Conservation (phyloP, 1,139 yeast genomes). For the Yamadazyma siamensis region DNA sequence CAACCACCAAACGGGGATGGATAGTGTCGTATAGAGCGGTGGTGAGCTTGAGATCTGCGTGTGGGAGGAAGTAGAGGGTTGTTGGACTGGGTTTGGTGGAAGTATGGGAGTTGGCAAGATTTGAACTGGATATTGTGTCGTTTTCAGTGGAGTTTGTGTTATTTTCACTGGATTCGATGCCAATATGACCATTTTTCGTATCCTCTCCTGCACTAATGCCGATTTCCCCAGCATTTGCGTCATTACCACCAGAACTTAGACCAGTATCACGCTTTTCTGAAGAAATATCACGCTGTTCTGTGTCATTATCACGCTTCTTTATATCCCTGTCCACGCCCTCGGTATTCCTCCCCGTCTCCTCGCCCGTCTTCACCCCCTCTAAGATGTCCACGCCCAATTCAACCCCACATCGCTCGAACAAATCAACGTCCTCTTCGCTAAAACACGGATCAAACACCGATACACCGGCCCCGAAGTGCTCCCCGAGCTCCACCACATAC, state of each 20-base stretch:
- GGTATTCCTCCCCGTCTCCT: conserved; percentile 1
- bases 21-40: conserved; percentile 33
- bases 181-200: too few relatives aligned
- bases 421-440: conserved; percentile 35
- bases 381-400: background rate
- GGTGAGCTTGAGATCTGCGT: conserved; percentile 65
- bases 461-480: conserved; percentile 20
- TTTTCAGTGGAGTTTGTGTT: too few relatives aligned
- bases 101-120: too few relatives aligned
- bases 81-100: conserved; percentile 6
- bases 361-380: conserved; percentile 15
- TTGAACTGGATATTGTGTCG: too few relatives aligned
- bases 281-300: too few relatives aligned
- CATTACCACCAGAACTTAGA: too few relatives aligned
- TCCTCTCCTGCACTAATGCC: background rate
- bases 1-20: conserved; percentile 37
- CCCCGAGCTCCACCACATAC: conserved; percentile 38
- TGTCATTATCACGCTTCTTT: too few relatives aligned
- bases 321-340: too few relatives aligned
- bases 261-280: too few relatives aligned
- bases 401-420: conserved; percentile 19
- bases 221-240: too few relatives aligned
- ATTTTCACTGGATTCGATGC: too few relatives aligned
- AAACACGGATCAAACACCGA: conserved; percentile 69
- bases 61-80: conserved; percentile 62